Evolutionary conservation across 108 stramenopile species (phyloP).

Genomic region (Discostella pseudostelligera): DNA sequence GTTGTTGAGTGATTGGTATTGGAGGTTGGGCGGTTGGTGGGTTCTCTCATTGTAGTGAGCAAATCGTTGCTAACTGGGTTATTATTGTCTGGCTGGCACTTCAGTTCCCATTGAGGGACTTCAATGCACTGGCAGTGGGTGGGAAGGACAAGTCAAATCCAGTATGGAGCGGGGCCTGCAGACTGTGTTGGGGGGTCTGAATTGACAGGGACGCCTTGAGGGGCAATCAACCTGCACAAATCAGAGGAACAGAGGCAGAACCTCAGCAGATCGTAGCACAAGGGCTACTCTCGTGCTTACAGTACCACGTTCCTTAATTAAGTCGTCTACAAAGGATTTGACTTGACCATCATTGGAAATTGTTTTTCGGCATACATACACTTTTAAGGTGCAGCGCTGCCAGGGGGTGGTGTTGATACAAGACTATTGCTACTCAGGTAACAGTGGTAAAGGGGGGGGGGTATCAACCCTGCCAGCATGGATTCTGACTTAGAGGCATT

Average conservation of each 20-base stretch:
- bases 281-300: slow-evolving; percentile 96
- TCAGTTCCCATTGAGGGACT: too few species aligned
- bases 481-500: slow-evolving; percentile 97
- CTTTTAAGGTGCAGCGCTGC: slow-evolving; percentile 56
- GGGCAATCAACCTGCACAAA: slow-evolving; percentile 65
- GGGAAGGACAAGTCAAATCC: too few species aligned
- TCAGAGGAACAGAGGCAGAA: slow-evolving; percentile 90
- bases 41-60: too few species aligned
- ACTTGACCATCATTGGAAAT: slow-evolving; percentile 86
- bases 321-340: slow-evolving; percentile 96
- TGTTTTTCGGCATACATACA: slow-evolving; percentile 61
- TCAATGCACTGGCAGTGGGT: too few species aligned
- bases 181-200: slow-evolving; percentile 22
- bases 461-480: slow-evolving; percentile 89
- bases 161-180: too few species aligned
- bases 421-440: slow-evolving; percentile 71
- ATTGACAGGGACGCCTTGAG: slow-evolving; percentile 26
- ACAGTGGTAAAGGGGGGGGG: slow-evolving; percentile 80
- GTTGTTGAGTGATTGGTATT: too few species aligned
- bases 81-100: too few species aligned
- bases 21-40: too few species aligned
- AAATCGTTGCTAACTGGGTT: too few species aligned
- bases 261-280: slow-evolving; percentile 98
- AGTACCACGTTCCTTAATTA: slow-evolving; percentile 92
- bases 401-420: slow-evolving; percentile 50